Evolutionary conservation across 176 grass and related monocot species (phyloP).

Genomic region (Triticum timopheevii): DNA sequence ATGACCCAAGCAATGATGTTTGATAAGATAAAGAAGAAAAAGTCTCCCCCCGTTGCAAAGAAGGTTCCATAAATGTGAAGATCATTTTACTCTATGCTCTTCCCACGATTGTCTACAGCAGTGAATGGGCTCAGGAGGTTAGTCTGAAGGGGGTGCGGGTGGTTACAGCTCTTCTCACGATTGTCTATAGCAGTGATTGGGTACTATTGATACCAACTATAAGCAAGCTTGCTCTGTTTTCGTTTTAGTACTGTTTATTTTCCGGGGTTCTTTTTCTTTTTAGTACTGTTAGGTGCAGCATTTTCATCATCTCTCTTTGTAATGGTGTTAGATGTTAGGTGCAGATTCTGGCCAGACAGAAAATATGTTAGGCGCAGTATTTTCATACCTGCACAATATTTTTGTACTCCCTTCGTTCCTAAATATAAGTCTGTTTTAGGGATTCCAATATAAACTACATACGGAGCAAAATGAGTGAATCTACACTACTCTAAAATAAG

Average conservation of each 20-base stretch:
- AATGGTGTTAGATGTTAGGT: neutral
- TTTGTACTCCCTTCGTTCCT: neutral
- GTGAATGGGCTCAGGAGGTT: neutral
- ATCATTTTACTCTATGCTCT: neutral
- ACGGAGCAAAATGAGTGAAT: too few species aligned
- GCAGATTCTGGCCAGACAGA: neutral
- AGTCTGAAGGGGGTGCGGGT: too few species aligned
- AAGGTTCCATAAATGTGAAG: neutral
- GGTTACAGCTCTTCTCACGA: too few species aligned
- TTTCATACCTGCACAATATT: neutral
- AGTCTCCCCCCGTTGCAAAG: conserved; percentile 8
- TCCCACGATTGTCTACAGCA: neutral
- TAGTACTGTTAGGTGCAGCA: too few species aligned
- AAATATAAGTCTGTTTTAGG: too few species aligned
- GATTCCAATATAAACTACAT: too few species aligned
- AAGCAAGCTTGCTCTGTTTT: too few species aligned
- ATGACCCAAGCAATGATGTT: conserved; percentile 89
- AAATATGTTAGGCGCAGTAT: neutral
- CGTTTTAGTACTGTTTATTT: too few species aligned
- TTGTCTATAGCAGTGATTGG: too few species aligned
- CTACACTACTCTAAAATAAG: too few species aligned
- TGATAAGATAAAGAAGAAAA: conserved; percentile 71
- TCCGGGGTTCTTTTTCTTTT: too few species aligned
- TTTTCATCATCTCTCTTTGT: neutral
- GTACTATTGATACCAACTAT: too few species aligned